Evolutionary conservation across 352 stramenopile species (phyloP).

Genomic region (Phytophthora pluvialis): DNA sequence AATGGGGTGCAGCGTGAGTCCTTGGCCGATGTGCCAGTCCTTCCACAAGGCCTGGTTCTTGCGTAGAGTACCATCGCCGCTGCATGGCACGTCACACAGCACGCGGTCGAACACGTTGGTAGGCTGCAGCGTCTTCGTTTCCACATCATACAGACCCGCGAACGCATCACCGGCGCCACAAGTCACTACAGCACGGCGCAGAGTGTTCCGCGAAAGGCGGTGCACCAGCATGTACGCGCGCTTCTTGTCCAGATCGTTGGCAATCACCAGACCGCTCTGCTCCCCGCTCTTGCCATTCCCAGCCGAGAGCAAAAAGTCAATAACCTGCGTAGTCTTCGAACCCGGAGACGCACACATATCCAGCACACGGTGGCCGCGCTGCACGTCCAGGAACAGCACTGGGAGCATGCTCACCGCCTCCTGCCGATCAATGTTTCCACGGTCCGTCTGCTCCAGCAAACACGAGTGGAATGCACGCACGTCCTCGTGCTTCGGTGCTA

Average conservation of each 20-base stretch:
- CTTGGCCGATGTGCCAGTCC: constrained; percentile 93
- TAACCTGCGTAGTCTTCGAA: constrained; percentile 98
- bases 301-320: constrained; percentile 85
- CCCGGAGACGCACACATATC: constrained; percentile 97
- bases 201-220: constrained; percentile 87
- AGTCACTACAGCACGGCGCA: constrained; percentile 92
- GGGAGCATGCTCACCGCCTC: constrained; percentile 99
- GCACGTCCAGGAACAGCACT: constrained; percentile 95
- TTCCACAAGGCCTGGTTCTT: constrained; percentile 97
- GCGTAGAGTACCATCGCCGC: constrained; percentile 97
- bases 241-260: constrained; percentile 97
- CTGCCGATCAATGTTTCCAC: constrained; percentile 95
- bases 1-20: constrained; percentile 92
- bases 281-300: constrained; percentile 16
- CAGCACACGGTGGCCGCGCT: constrained; percentile 82
- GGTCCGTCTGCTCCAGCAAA: constrained; percentile 93
- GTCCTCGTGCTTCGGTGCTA: constrained; percentile 79
- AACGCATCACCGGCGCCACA: constrained; percentile 94
- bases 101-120: constrained; percentile 98
- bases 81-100: constrained; percentile 98
- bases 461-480: constrained; percentile 92
- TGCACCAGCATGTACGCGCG: constrained; percentile 98
- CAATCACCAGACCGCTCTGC: constrained; percentile 89
- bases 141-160: constrained; percentile 84
- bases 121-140: constrained; percentile 40